Evolutionary conservation across 83 land plant genomes (phyloP), one percentile per base, ranked within the genome.

Genomic region (Thuja plicata): DNA sequence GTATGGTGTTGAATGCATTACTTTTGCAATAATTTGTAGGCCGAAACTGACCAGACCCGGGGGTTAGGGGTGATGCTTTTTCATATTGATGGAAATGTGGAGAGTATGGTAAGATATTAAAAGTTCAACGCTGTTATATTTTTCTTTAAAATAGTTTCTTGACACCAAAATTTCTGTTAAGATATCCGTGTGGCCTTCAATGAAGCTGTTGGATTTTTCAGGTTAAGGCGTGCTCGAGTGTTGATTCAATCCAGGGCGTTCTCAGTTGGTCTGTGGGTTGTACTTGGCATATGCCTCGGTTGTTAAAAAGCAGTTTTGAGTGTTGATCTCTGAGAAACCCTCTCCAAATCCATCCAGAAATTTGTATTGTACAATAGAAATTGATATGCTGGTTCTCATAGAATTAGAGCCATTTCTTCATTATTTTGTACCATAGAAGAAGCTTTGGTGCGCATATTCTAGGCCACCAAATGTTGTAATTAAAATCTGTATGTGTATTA

Each of bases 231-330:
- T 96, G 98, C 45, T 88, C 94, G 4, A 93, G 91, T 10, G 86
- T 94, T 46, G 97, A 93, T 86, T 82, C 84, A 41, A 88, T 97
- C n/a, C 93, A 91, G 7, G 98, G 99, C 71, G 95, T 96, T 52
- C 85, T 97, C 88, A 94, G 93, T 57, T 95, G 98, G 99, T 95
- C 98, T 32, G 89, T 90, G 17, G 99, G 99, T 21, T 97, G 99
- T 91, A 97, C 95, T 88, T 97, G 96, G 98, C 90, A 90, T 38
- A 92, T 84, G 86, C 86, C 86, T 48, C 57, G 16, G 45, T 46
- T 48, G 15, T 84, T 54, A 48, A 50, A 84, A 30, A 27, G 34
- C 19, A 84, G 43, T 46, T 84, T 84, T 48, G 86, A 84, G 54
- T 84, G 86, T 84, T 84, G 86, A 84, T n/a, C 55, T 84, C 34